Evolutionary conservation across 805 yeast genomes (phyloP).

Genomic region (Schizosaccharomyces osmophilus): DNA sequence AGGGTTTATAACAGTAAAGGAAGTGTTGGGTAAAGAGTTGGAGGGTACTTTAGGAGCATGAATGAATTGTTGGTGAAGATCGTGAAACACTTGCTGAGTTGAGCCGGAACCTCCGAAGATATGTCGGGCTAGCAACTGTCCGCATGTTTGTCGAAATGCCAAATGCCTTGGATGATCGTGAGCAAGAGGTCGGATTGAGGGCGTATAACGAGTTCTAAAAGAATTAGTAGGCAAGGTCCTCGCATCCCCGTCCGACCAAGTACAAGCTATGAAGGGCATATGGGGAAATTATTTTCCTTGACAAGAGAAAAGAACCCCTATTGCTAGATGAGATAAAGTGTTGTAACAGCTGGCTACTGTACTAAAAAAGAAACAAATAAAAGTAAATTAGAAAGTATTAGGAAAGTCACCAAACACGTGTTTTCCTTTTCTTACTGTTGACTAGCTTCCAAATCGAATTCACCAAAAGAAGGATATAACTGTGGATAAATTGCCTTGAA

Average conservation of each 20-base stretch:
- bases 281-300: too few species aligned
- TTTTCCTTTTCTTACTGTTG: too few species aligned
- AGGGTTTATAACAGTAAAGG: background rate
- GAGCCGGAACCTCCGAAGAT: background rate
- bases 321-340: too few species aligned
- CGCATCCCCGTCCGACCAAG: background rate
- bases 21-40: background rate
- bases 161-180: background rate
- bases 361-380: too few species aligned
- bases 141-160: background rate
- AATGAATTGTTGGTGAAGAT: background rate
- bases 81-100: background rate
- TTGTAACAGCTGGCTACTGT: too few species aligned
- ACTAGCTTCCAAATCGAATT: too few species aligned
- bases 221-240: background rate
- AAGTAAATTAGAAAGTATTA: too few species aligned
- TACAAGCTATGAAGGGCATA: background rate
- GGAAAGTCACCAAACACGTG: too few species aligned
- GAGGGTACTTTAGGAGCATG: background rate
- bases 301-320: too few species aligned
- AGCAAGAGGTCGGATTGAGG: background rate
- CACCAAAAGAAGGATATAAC: too few species aligned
- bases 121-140: background rate
- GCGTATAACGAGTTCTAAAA: background rate
- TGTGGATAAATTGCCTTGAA: too few species aligned